Evolutionary conservation across 78 protist species (phyloP).

Genomic region (Anaeramoeba flamelloides): DNA sequence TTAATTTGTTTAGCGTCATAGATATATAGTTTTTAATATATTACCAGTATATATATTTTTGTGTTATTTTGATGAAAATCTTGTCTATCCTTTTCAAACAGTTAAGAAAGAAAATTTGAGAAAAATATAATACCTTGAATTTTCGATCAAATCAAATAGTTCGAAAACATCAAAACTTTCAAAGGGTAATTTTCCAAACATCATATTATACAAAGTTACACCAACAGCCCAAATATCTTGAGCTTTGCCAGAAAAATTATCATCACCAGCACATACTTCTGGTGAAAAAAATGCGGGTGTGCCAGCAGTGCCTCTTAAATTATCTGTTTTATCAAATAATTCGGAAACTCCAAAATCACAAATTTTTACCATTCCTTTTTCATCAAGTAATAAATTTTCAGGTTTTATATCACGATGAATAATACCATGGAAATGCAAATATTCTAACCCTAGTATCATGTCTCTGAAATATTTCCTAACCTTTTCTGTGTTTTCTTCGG

Average conservation of each 20-base stretch:
- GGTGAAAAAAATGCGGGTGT: conserved; percentile 26
- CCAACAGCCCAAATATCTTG: conserved; percentile 50
- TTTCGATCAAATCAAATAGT: too few relatives aligned
- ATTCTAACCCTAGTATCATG: background rate
- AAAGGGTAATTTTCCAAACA: conserved; percentile 30
- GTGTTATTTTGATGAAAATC: too few relatives aligned
- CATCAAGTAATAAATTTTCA: conserved; percentile 9
- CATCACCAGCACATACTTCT: background rate
- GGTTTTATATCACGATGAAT: conserved; percentile 33
- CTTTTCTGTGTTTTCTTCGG: too few relatives aligned
- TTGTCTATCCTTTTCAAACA: too few relatives aligned
- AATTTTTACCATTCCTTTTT: conserved; percentile 1
- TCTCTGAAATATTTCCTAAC: conserved; percentile 9
- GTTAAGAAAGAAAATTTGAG: too few relatives aligned
- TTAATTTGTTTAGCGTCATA: too few relatives aligned
- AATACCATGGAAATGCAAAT: conserved; percentile 12
- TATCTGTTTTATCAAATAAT: background rate
- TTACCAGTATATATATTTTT: too few relatives aligned
- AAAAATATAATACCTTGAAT: too few relatives aligned
- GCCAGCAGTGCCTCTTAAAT: background rate
- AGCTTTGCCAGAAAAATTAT: background rate
- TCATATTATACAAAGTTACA: conserved; percentile 21
- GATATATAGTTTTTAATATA: too few relatives aligned
- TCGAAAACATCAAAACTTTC: too few relatives aligned
- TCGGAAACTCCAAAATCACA: conserved; percentile 20